Conservation (phyloP, 305 asterid species). For the Coffea humblotiana region DNA sequence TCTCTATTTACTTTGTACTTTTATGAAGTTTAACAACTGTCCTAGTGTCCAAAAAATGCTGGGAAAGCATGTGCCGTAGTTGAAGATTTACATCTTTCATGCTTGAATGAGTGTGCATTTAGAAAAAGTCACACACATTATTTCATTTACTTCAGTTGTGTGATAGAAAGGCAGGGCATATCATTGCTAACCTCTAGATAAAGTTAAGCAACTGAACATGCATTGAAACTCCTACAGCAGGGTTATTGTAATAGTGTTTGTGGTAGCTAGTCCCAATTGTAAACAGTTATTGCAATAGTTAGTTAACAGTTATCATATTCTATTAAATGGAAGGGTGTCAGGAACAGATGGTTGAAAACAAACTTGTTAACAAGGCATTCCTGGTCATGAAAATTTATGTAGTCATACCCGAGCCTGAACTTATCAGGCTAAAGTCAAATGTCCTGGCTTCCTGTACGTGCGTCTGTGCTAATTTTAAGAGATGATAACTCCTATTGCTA, state of each 20-base stretch:
- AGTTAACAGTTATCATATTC: neutral
- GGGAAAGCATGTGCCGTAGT: neutral
- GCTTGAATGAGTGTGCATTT: neutral
- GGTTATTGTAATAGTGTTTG: neutral
- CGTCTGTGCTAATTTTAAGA: neutral
- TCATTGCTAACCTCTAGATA: no score
- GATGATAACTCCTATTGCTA: neutral
- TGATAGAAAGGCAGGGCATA: neutral
- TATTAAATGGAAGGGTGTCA: no score
- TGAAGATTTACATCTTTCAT: neutral
- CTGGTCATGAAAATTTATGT: neutral
- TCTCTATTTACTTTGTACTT: neutral
- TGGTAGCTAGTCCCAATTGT: neutral
- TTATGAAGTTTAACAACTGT: no score
- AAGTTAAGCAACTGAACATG: neutral
- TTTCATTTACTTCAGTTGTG: neutral
- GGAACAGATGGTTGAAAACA: neutral
- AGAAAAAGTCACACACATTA: neutral
- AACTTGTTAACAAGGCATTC: neutral
- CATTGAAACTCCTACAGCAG: neutral
- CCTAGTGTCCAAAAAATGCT: no score
- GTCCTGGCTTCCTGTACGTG: neutral
- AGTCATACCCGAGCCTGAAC: neutral
- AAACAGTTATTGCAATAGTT: no score
- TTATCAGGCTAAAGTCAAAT: neutral